Conservation (phyloP, 306 rosid species). For the Cyamopsis tetragonoloba region DNA sequence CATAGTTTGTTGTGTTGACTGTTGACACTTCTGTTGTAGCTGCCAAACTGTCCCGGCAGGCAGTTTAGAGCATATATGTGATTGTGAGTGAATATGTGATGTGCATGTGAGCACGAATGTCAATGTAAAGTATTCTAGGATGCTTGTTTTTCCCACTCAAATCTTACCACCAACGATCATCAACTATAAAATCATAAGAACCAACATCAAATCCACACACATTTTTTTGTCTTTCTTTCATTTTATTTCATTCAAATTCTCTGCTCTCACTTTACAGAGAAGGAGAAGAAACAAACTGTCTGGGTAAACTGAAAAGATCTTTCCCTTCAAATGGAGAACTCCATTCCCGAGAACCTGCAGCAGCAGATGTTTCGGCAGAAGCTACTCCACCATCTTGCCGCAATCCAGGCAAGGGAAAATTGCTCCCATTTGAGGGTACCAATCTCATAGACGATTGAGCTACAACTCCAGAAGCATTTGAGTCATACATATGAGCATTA, state of each 20-base stretch:
- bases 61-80: not conserved
- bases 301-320: constrained; percentile 89
- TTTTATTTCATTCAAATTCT: constrained; percentile 56
- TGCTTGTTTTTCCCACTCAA: constrained; percentile 31
- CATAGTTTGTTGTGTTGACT: not conserved
- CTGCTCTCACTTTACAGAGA: constrained; percentile 55
- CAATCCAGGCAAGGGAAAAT: constrained; percentile 50
- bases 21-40: not conserved
- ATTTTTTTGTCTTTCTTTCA: constrained; percentile 39
- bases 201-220: constrained; percentile 72
- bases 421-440: constrained; percentile 53
- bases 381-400: constrained; percentile 73
- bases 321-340: constrained; percentile 94
- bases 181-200: constrained; percentile 53
- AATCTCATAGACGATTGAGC: constrained; percentile 55
- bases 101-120: not conserved
- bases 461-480: constrained; percentile 54
- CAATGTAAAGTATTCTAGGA: constrained; percentile 25
- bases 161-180: constrained; percentile 50
- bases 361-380: constrained; percentile 49
- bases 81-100: not conserved
- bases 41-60: not conserved
- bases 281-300: constrained; percentile 98
- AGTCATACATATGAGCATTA: constrained; percentile 45
- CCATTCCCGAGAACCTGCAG: constrained; percentile 76